Evolutionary conservation across 2,329 filamentous ascomycete genomes (phyloP).

Genomic region (Ramularia endophylla): DNA sequence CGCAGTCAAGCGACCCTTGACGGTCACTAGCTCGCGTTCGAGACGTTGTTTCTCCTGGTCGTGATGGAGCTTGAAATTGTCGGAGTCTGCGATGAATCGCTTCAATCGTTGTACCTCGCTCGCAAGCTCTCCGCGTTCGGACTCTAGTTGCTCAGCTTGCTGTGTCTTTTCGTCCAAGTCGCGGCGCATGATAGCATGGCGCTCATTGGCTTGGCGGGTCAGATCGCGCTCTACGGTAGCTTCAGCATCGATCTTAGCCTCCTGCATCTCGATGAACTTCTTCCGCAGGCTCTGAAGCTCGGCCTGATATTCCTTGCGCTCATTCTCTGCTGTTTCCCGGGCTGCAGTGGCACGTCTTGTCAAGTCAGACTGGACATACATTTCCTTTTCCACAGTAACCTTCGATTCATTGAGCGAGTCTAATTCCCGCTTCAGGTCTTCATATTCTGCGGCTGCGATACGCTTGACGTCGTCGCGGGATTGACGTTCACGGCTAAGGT

Average conservation of each 20-base stretch:
- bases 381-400: slow-evolving; percentile 95
- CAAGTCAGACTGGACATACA: slow-evolving; percentile 92
- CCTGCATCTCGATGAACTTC: slow-evolving; percentile 78
- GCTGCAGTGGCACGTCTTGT: slow-evolving; percentile 80
- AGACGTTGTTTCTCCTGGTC: slow-evolving; percentile 92
- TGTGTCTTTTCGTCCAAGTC: slow-evolving; percentile 76
- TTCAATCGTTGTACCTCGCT: slow-evolving; percentile 79
- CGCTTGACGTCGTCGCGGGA: slow-evolving; percentile 91
- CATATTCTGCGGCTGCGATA: slow-evolving; percentile 81
- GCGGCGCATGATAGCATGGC: slow-evolving; percentile 67
- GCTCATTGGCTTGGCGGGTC: slow-evolving; percentile 70
- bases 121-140: slow-evolving; percentile 69
- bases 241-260: slow-evolving; percentile 77
- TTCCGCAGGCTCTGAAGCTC: slow-evolving; percentile 78
- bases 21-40: slow-evolving; percentile 82
- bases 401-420: slow-evolving; percentile 87
- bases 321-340: slow-evolving; percentile 70
- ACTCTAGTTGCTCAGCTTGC: slow-evolving; percentile 71
- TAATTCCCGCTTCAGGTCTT: slow-evolving; percentile 76
- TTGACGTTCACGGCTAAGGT: slow-evolving; percentile 84
- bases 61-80: slow-evolving; percentile 80
- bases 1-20: slow-evolving; percentile 81
- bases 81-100: slow-evolving; percentile 80
- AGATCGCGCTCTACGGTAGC: slow-evolving; percentile 72
- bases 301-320: slow-evolving; percentile 80